Percentiles rank a stretch among this genome's conserved stretches.
Conservation (phyloP, 768 basidiomycete genomes). For the Hygrophorus pudorinus region DNA sequence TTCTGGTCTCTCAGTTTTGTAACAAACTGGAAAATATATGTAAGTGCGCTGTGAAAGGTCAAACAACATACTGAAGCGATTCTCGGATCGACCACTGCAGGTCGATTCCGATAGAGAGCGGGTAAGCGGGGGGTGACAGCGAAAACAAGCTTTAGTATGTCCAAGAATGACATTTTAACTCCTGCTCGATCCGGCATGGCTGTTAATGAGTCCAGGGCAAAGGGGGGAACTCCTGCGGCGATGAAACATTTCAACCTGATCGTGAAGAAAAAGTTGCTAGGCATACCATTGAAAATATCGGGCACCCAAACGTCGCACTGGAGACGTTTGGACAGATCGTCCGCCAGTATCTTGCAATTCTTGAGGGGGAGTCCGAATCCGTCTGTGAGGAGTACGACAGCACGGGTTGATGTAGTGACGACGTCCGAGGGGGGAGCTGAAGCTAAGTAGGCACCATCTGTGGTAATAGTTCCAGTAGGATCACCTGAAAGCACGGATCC, state of each 20-base stretch:
- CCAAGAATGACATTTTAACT: conserved; percentile 18
- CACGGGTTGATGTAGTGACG: conserved; percentile 19
- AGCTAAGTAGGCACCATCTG: conserved; percentile 35
- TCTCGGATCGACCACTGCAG: conserved; percentile 22
- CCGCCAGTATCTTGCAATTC: conserved; percentile 50
- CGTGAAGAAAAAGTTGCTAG: conserved; percentile 6
- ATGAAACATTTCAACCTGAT: not conserved
- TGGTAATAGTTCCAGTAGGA: conserved; percentile 31
- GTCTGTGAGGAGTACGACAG: conserved; percentile 46
- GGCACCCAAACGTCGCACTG: conserved; percentile 57
- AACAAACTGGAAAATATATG: conserved; percentile 23
- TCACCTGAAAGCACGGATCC: conserved; percentile 29
- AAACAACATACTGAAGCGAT: conserved; percentile 20
- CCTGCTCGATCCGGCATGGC: conserved; percentile 22
- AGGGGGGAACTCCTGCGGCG: conserved; percentile 19
- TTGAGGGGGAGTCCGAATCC: conserved; percentile 43
- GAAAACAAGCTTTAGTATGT: conserved; percentile 19
- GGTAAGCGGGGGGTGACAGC: conserved; percentile 18
- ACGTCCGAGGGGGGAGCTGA: conserved; percentile 20
- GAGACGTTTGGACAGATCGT: conserved; percentile 36
- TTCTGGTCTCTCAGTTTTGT: conserved; percentile 25
- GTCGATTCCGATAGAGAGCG: conserved; percentile 21
- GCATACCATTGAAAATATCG: conserved; percentile 44
- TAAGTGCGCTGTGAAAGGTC: conserved; percentile 2
- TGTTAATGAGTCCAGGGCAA: conserved; percentile 16